Percentiles rank a stretch among this genome's conserved stretches.
These are phyloP conservation scores for Pleurotus djamor DNA, from an alignment of 768 basidiomycete species.

Conservation along the genomic window DNA sequence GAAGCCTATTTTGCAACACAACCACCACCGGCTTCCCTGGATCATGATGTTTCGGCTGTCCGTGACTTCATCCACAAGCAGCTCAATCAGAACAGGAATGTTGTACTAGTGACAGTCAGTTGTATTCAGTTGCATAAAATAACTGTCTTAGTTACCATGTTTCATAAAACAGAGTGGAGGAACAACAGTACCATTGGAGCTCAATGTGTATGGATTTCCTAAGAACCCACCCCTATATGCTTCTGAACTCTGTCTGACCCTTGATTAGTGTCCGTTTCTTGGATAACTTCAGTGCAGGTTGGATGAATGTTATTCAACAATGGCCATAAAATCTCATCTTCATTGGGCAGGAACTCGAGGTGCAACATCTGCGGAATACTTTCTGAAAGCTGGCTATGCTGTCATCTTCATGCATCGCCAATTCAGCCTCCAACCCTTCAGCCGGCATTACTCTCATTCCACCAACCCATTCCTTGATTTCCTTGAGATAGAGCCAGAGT, in stretches of 20 bases:
- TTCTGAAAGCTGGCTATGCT: constrained; percentile 90
- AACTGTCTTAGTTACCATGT: background rate
- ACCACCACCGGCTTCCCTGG: constrained; percentile 68
- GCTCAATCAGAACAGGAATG: constrained; percentile 57
- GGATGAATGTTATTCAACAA: constrained; percentile 24
- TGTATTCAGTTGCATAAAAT: background rate
- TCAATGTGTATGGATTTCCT: constrained; percentile 99
- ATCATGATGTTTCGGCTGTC: constrained; percentile 63
- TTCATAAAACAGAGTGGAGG: constrained; percentile 80
- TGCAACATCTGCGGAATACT: constrained; percentile 97
- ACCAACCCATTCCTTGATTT: constrained; percentile 98
- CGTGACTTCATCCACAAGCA: constrained; percentile 72
- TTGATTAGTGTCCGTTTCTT: constrained; percentile 89
- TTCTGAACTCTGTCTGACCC: constrained; percentile 18
- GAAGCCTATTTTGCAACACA: constrained; percentile 92
- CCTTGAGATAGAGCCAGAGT: constrained; percentile 59
- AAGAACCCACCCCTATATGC: constrained; percentile 8
- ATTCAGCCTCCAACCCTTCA: constrained; percentile 97
- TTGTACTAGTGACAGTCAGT: constrained; percentile 93
- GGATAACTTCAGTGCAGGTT: constrained; percentile 98
- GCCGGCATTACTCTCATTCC: constrained; percentile 96
- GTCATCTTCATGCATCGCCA: constrained; percentile 99
- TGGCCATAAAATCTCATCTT: too few relatives aligned
- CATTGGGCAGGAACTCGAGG: constrained; percentile 78
- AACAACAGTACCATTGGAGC: constrained; percentile 96